phyloP scores from a whole-genome alignment of 495 filamentous ascomycete species.

The Penicillium macrosclerotiorum region DNA sequence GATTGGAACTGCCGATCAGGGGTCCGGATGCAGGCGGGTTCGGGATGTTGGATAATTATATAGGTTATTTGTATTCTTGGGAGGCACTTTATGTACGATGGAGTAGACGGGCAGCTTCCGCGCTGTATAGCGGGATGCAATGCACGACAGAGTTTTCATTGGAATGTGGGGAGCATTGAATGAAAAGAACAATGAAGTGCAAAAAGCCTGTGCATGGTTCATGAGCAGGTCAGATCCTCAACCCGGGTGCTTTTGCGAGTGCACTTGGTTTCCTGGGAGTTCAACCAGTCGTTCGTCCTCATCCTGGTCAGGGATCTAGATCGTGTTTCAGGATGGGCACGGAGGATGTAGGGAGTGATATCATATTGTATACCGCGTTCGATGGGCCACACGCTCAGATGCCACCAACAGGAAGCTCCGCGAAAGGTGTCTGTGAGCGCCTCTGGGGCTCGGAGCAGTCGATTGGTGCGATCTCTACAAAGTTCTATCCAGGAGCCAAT shows the following conservation, averaged over 20 bases:
- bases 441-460: not conserved
- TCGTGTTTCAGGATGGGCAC: slow-evolving; percentile 4
- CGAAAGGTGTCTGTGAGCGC: no score
- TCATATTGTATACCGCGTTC: no score
- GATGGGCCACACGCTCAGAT: no score
- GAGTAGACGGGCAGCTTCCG: slow-evolving; percentile 11
- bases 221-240: no score
- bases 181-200: not conserved
- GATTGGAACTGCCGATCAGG: slow-evolving; percentile 22
- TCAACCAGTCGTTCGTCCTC: no score
- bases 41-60: slow-evolving; percentile 28
- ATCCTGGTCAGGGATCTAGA: not conserved
- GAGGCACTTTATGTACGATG: no score
- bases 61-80: no score
- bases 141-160: slow-evolving; percentile 26
- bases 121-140: slow-evolving; percentile 21
- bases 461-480: slow-evolving; percentile 12
- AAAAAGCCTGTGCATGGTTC: no score
- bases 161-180: slow-evolving; percentile 23
- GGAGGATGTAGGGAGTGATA: not conserved
- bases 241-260: no score
- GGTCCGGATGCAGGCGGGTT: slow-evolving; percentile 7
- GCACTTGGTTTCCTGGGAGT: no score
- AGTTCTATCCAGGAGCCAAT: slow-evolving; percentile 7
- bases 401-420: no score